Conservation (phyloP, 169 alveolate genomes). For the Plasmodium berghei region DNA sequence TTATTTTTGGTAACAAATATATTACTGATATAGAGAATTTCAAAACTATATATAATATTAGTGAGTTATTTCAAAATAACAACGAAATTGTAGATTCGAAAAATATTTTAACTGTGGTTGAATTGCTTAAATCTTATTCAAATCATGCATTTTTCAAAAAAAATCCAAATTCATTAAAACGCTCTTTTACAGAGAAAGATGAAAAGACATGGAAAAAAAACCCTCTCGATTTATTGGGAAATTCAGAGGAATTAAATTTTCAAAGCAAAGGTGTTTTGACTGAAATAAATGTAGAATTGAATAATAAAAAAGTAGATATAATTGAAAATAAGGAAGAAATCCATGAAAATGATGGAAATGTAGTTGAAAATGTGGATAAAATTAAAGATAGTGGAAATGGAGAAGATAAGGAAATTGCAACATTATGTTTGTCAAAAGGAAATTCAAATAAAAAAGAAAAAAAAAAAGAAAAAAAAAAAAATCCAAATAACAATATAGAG, state of each 20-base stretch:
- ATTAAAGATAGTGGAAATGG: neutral
- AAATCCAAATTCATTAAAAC: neutral
- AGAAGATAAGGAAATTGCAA: neutral
- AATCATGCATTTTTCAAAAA: conserved; percentile 21
- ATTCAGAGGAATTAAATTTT: neutral
- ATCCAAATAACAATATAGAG: neutral
- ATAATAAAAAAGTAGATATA: too few species aligned
- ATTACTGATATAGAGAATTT: conserved; percentile 34
- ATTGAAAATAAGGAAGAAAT: neutral
- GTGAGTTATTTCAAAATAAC: conserved; percentile 3
- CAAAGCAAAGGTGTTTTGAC: neutral
- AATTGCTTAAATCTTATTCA: conserved; percentile 14
- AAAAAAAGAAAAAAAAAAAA: neutral
- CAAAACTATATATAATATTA: conserved; percentile 14
- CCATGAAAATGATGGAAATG: neutral
- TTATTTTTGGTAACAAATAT: conserved; percentile 32
- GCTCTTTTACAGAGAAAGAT: neutral
- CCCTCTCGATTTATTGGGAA: neutral
- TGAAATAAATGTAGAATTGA: neutral
- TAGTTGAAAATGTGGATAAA: too few species aligned
- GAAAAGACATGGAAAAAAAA: conserved; percentile 5
- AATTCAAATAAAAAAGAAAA: neutral
- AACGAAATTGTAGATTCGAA: conserved; percentile 10
- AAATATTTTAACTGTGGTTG: conserved; percentile 27
- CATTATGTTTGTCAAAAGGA: neutral